Evolutionary conservation across 345 rosid genomes (phyloP).

Genomic region (Turritis glabra): DNA sequence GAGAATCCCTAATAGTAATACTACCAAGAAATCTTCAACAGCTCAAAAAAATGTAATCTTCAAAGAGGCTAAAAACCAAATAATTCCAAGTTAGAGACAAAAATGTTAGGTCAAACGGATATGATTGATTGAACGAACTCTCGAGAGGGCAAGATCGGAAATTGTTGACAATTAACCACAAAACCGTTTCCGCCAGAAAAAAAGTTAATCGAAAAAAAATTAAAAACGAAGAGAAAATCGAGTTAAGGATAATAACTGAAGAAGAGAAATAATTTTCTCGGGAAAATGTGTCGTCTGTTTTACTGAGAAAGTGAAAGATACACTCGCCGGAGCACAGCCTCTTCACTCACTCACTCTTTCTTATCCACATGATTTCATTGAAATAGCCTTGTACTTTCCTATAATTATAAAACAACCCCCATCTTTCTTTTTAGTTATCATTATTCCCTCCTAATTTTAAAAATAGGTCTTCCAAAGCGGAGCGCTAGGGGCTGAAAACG

Average conservation of each 20-base stretch:
- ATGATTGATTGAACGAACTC: neutral
- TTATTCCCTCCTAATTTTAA: neutral
- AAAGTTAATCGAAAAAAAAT: neutral
- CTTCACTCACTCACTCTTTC: slow-evolving; percentile 26
- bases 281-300: slow-evolving; percentile 7
- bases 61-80: neutral
- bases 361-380: slow-evolving; percentile 21
- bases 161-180: neutral
- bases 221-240: neutral
- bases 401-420: neutral
- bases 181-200: slow-evolving; percentile 2
- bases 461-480: slow-evolving; percentile 10
- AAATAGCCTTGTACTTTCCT: neutral
- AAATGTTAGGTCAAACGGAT: neutral
- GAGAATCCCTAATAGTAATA: neutral
- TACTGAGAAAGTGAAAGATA: slow-evolving; percentile 21
- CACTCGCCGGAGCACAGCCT: slow-evolving; percentile 21
- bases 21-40: slow-evolving; percentile 11
- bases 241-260: neutral
- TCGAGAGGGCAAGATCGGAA: neutral
- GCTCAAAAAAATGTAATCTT: neutral
- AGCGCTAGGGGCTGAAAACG: neutral
- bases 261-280: slow-evolving; percentile 2
- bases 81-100: neutral
- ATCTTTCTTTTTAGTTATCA: neutral